phyloP scores from a whole-genome alignment of 352 stramenopile species.

The Thraustochytrium sp. region DNA sequence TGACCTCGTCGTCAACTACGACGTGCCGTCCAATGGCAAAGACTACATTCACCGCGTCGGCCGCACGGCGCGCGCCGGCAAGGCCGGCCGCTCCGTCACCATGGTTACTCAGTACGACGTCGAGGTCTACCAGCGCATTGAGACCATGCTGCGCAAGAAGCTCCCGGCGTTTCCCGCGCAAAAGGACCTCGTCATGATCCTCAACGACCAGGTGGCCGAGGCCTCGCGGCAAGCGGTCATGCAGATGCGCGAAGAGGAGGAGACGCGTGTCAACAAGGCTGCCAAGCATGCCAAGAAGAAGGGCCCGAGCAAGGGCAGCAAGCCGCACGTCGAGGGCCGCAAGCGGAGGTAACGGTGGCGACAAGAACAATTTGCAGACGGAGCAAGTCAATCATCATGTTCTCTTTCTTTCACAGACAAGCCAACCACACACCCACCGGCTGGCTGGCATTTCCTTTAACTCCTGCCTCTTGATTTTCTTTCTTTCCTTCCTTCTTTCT shows the following conservation, averaged over 20 bases:
- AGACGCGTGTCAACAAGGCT: too few species aligned
- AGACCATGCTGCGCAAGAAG: slow-evolving; percentile 77
- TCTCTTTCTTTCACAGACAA: too few species aligned
- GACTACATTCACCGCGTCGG: slow-evolving; percentile 99
- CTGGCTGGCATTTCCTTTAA: too few species aligned
- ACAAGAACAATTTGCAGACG: too few species aligned
- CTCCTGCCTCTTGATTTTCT: too few species aligned
- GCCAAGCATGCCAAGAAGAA: background rate
- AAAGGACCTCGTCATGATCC: slow-evolving; percentile 35
- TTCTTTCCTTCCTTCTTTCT: too few species aligned
- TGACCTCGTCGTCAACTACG: slow-evolving; percentile 97
- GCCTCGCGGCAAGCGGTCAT: background rate
- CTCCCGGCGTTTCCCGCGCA: slow-evolving; percentile 59
- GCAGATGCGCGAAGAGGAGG: slow-evolving; percentile 17
- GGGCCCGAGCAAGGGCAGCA: background rate
- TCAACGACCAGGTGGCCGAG: slow-evolving; percentile 20
- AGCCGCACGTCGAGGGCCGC: too few species aligned
- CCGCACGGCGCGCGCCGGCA: slow-evolving; percentile 89
- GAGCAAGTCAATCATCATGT: too few species aligned
- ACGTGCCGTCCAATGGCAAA: slow-evolving; percentile 95
- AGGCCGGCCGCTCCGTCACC: slow-evolving; percentile 85
- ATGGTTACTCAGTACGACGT: slow-evolving; percentile 98
- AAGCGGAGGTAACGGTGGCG: too few species aligned
- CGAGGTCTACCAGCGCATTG: slow-evolving; percentile 94
- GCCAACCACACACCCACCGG: too few species aligned